Evolutionary conservation across 306 rosid species (phyloP).

Genomic region (Abrus precatorius): DNA sequence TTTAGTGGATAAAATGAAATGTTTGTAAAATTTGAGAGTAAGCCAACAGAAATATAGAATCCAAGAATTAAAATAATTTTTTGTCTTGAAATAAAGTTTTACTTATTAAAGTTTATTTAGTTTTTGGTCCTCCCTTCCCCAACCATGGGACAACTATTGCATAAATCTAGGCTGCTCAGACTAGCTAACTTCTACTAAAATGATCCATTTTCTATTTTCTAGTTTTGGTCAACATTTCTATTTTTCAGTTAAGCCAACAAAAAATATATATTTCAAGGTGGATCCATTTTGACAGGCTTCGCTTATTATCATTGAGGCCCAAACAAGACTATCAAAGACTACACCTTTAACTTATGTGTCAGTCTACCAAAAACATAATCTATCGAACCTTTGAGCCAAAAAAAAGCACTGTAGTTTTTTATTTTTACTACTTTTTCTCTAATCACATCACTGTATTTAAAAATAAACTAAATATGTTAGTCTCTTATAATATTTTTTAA

Average conservation of each 20-base stretch:
- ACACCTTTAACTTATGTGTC: background rate
- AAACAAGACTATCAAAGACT: background rate
- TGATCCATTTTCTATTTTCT: background rate
- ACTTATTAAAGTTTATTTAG: background rate
- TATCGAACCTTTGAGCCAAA: too few relatives aligned
- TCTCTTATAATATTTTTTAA: too few relatives aligned
- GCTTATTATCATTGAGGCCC: constrained; percentile 5
- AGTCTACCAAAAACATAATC: too few relatives aligned
- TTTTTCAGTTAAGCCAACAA: background rate
- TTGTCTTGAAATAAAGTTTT: too few relatives aligned
- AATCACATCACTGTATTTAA: too few relatives aligned
- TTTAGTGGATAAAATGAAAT: too few relatives aligned
- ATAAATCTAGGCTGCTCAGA: background rate
- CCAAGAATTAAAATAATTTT: too few relatives aligned
- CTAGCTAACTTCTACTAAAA: background rate
- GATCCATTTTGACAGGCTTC: background rate
- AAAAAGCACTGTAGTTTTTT: too few relatives aligned
- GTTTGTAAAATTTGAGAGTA: too few relatives aligned
- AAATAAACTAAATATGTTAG: too few relatives aligned
- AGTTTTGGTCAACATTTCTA: background rate
- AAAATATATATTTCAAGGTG: background rate
- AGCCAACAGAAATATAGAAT: too few relatives aligned
- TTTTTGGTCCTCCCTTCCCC: background rate
- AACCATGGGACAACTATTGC: background rate
- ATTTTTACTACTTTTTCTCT: too few relatives aligned